phyloP scores from a whole-genome alignment of 2,329 filamentous ascomycete species.

The Cyphellophora attinorum region DNA sequence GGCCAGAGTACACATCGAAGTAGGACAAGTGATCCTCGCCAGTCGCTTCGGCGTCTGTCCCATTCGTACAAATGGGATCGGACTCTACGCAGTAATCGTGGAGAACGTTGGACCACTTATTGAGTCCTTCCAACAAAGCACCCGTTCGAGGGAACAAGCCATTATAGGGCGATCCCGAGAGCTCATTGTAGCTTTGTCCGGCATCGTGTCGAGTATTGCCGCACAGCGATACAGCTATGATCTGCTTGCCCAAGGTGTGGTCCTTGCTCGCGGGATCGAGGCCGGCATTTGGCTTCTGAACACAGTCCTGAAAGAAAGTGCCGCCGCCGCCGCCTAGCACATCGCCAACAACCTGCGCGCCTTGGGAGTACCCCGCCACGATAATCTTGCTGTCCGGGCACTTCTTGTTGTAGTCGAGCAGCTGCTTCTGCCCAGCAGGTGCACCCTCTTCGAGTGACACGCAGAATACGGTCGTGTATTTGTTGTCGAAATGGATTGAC shows the following conservation, averaged over 20 bases:
- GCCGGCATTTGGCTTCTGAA: conserved; percentile 6
- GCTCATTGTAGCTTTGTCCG: conserved; percentile 9
- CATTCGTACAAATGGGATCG: conserved; percentile 11
- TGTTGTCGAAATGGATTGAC: conserved; percentile 10
- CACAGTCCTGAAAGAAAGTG: conserved; percentile 8
- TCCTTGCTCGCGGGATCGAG: conserved; percentile 3
- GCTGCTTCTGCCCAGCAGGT: conserved; percentile 4
- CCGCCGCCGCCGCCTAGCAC: conserved; percentile 21
- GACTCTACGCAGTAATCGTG: conserved; percentile 8
- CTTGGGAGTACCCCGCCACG: conserved; percentile 24
- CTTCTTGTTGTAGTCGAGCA: conserved; percentile 6
- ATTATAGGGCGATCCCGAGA: conserved; percentile 6
- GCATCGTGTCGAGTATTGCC: conserved; percentile 8
- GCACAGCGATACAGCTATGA: conserved; percentile 8
- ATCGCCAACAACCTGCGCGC: conserved; percentile 22
- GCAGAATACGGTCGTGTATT: conserved; percentile 7
- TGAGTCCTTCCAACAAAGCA: conserved; percentile 8
- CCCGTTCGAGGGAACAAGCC: conserved; percentile 5
- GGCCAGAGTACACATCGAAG: conserved; percentile 8
- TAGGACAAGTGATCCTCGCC: conserved; percentile 10
- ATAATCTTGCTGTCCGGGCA: conserved; percentile 22
- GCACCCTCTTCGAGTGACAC: conserved; percentile 6
- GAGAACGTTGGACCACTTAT: conserved; percentile 7
- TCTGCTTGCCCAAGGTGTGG: conserved; percentile 2
- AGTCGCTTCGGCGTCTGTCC: conserved; percentile 7